A percentile compares a stretch with the other conserved stretches of the same genome.
These are phyloP conservation scores for Hydnomerulius pinastri DNA, from an alignment of 768 basidiomycete species.

Conservation along the genomic window DNA sequence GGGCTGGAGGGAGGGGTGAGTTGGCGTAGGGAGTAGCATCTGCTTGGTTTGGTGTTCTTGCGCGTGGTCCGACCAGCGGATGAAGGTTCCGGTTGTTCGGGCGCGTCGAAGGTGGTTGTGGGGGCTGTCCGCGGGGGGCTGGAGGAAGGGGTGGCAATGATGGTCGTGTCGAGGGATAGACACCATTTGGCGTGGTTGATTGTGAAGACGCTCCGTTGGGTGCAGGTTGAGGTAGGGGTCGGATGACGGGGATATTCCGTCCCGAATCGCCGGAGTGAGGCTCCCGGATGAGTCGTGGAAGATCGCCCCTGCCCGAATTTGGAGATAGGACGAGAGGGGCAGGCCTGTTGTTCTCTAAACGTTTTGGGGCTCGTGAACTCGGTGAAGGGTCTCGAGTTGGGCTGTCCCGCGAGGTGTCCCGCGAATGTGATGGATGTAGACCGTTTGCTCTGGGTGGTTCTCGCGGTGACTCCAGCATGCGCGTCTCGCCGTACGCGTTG, in stretches of 20 bases:
- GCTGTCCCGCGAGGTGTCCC: conserved; percentile 22
- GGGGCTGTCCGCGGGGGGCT: conserved; percentile 67
- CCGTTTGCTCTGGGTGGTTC: conserved; percentile 11
- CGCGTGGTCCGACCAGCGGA: conserved; percentile 35
- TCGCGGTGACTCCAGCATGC: conserved; percentile 4
- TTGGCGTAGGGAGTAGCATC: conserved; percentile 50
- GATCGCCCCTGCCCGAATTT: conserved; percentile 53
- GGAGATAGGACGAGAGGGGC: conserved; percentile 78
- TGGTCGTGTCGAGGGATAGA: conserved; percentile 40
- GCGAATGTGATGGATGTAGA: conserved; percentile 16
- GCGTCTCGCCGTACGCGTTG: not conserved
- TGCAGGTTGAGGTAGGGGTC: conserved; percentile 33
- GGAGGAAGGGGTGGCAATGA: conserved; percentile 71
- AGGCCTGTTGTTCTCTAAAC: conserved; percentile 66
- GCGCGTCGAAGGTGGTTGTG: conserved; percentile 43
- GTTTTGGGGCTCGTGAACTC: conserved; percentile 39
- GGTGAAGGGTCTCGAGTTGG: conserved; percentile 23
- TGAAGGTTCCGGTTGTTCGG: conserved; percentile 31
- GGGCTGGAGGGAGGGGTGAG: conserved; percentile 45
- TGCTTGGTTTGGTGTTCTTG: conserved; percentile 57
- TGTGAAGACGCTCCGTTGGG: conserved; percentile 11
- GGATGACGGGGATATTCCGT: conserved; percentile 25
- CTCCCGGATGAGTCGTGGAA: conserved; percentile 74
- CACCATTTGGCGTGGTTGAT: conserved; percentile 34
- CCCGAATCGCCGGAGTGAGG: conserved; percentile 54